phyloP scores from a whole-genome alignment of 768 basidiomycete species.

The Pleurotus pulmonarius region DNA sequence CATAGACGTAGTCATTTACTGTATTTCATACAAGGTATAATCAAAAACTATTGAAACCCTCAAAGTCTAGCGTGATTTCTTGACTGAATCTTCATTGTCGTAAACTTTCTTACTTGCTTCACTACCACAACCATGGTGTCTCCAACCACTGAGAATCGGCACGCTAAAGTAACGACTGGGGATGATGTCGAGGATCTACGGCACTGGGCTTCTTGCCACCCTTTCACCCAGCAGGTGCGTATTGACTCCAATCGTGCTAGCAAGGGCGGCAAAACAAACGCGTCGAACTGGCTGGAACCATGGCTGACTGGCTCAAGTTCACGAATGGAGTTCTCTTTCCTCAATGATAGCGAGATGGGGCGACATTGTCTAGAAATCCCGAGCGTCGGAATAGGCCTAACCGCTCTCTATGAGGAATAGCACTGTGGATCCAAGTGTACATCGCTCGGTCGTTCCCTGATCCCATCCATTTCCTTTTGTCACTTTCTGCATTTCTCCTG shows the following conservation, averaged over 20 bases:
- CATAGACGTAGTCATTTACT: slow-evolving; percentile 8
- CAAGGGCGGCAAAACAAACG: no score
- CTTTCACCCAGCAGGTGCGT: slow-evolving; percentile 51
- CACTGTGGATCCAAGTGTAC: no score
- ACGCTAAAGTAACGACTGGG: slow-evolving; percentile 7
- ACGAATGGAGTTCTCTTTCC: no score
- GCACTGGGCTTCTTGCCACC: slow-evolving; percentile 35
- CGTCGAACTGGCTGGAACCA: no score
- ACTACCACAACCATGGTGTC: slow-evolving; percentile 2
- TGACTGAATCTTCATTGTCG: background rate
- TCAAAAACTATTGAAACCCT: background rate
- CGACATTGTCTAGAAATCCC: no score
- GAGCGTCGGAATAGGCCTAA: no score
- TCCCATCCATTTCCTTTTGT: no score
- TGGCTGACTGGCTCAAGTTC: no score
- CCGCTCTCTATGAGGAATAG: no score
- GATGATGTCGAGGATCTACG: slow-evolving; percentile 18
- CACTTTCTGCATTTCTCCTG: background rate
- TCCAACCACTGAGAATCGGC: slow-evolving; percentile 4
- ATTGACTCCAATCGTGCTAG: no score
- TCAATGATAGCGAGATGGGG: no score
- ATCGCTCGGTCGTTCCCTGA: no score
- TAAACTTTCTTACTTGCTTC: background rate
- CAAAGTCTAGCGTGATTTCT: background rate
- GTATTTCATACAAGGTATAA: background rate